Evolutionary conservation across 768 basidiomycete species (phyloP).

Genomic region (Tephrocybe sp.): DNA sequence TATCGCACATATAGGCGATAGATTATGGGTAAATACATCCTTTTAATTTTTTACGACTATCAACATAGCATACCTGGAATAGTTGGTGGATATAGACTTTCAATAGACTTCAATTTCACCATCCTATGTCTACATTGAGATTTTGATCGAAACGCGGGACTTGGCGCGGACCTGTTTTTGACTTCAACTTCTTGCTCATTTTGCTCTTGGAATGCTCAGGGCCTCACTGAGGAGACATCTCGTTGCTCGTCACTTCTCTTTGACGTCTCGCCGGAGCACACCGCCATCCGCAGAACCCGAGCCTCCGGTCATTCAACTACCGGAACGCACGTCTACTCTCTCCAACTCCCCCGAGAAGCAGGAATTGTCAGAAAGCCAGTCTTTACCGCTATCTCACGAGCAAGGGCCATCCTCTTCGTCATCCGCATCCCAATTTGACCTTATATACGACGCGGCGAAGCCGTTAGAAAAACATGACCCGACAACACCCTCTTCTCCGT

Average conservation of each 20-base stretch:
- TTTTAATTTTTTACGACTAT: constrained; percentile 12
- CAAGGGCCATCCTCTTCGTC: no score
- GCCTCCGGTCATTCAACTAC: no score
- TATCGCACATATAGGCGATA: constrained; percentile 9
- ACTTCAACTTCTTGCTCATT: background rate
- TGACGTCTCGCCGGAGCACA: constrained; percentile 29
- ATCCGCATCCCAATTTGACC: no score
- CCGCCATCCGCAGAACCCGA: constrained; percentile 8
- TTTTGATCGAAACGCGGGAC: background rate
- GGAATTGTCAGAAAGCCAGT: no score
- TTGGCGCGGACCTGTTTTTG: background rate
- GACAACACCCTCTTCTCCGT: constrained; percentile 18
- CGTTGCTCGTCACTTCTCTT: constrained; percentile 27
- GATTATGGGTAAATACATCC: constrained; percentile 12
- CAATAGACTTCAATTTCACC: constrained; percentile 9
- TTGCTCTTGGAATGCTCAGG: constrained; percentile 30
- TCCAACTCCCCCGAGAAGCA: no score
- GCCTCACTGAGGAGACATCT: constrained; percentile 26
- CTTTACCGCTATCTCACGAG: no score
- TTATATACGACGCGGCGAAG: background rate
- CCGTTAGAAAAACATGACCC: background rate
- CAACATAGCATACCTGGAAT: constrained; percentile 13
- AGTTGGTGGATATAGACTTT: constrained; percentile 13
- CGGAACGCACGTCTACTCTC: no score
- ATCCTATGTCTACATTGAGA: no score